These are phyloP conservation scores for Seiridium cupressi DNA, from an alignment of 2,329 filamentous ascomycete genomes.

Conservation along the genomic window DNA sequence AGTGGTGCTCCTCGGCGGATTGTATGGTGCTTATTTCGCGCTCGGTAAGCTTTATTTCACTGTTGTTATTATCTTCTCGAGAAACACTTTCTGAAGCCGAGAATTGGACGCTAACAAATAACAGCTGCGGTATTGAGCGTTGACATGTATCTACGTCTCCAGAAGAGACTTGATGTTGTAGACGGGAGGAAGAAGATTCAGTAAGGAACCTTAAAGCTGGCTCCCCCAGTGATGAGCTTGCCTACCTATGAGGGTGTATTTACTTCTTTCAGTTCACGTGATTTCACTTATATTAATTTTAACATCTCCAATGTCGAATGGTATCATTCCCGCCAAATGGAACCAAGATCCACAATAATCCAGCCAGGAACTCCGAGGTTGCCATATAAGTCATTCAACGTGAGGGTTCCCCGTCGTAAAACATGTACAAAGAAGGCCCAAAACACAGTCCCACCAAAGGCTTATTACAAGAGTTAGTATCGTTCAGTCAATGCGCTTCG, in stretches of 20 bases:
- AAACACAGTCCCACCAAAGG: not conserved
- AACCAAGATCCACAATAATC: not conserved
- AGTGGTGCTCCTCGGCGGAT: constrained; percentile 42
- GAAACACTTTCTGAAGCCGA: not conserved
- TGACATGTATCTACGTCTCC: constrained; percentile 55
- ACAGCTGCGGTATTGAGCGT: constrained; percentile 47
- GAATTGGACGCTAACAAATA: not conserved
- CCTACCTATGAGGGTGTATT: not conserved
- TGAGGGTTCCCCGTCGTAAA: not conserved
- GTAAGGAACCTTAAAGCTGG: constrained; percentile 17
- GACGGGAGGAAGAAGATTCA: constrained; percentile 39
- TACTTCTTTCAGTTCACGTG: not conserved
- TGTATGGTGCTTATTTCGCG: constrained; percentile 51
- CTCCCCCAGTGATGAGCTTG: no score
- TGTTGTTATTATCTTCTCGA: constrained; percentile 10
- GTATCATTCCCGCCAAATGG: not conserved
- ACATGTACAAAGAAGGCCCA: constrained; percentile 1
- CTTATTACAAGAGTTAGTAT: constrained; percentile 12
- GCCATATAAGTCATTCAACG: not conserved
- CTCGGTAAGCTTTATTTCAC: constrained; percentile 43
- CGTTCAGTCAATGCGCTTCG: constrained; percentile 48
- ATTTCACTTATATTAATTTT: not conserved
- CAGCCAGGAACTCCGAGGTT: not conserved
- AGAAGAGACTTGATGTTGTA: constrained; percentile 36
- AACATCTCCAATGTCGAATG: not conserved